phyloP scores from a whole-genome alignment of 306 rosid genomes.

The Cyamopsis tetragonoloba region DNA sequence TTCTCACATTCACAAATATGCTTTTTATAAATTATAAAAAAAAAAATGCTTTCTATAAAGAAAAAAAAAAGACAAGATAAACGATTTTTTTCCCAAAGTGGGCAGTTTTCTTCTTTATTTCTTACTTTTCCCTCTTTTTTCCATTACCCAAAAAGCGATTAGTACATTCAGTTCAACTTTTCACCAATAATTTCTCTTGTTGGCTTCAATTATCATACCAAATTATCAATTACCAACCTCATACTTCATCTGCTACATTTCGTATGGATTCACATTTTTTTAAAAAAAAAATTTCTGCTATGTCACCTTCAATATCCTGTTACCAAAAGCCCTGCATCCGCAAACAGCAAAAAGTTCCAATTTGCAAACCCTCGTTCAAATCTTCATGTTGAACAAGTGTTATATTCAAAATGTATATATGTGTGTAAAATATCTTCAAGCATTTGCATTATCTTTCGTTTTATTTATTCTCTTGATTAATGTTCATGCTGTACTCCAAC shows the following conservation, averaged over 20 bases:
- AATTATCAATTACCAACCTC: conserved; percentile 18
- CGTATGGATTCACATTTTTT: conserved; percentile 21
- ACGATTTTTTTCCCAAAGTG: conserved; percentile 26
- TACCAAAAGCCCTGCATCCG: conserved; percentile 18
- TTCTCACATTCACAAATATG: conserved; percentile 6
- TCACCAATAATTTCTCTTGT: conserved; percentile 26
- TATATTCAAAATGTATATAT: too few species aligned
- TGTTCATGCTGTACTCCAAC: background rate
- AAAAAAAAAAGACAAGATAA: conserved; percentile 38
- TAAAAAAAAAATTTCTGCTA: too few species aligned
- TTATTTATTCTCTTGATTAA: too few species aligned
- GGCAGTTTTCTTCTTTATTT: conserved; percentile 7
- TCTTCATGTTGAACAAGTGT: background rate
- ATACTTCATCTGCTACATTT: conserved; percentile 11
- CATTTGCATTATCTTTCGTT: too few species aligned
- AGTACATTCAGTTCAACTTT: conserved; percentile 22
- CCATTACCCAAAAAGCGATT: conserved; percentile 23
- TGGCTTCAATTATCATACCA: background rate
- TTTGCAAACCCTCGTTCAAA: background rate
- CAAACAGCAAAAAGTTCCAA: background rate
- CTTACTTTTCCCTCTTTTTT: background rate
- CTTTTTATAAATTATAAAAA: too few species aligned
- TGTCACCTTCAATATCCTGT: conserved; percentile 8
- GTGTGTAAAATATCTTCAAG: too few species aligned
- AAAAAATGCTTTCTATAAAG: too few species aligned